Evolutionary conservation across 1,284 basidiomycete species (phyloP).

Genomic region (Sphagnurus paluster): DNA sequence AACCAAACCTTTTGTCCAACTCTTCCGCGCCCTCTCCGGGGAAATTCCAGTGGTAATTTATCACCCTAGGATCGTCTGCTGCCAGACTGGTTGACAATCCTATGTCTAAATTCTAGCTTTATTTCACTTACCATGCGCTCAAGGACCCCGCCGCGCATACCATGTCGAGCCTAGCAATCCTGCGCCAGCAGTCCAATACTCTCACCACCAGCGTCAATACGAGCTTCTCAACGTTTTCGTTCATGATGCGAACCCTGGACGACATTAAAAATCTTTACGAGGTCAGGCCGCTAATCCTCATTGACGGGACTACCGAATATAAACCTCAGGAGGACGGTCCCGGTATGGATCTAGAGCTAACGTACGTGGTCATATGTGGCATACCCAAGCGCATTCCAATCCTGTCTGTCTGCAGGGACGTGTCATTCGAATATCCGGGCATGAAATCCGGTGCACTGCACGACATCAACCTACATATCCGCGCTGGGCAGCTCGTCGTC

Average conservation of each 20-base stretch:
- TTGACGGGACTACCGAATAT: slow-evolving; percentile 11
- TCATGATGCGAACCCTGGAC: slow-evolving; percentile 21
- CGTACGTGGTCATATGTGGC: neutral
- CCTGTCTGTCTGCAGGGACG: slow-evolving; percentile 1
- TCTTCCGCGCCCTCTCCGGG: slow-evolving; percentile 6
- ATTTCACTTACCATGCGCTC: slow-evolving; percentile 29
- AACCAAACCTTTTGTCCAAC: neutral
- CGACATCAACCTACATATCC: slow-evolving; percentile 43
- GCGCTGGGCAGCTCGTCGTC: slow-evolving; percentile 41
- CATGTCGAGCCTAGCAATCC: slow-evolving; percentile 31
- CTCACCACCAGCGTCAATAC: slow-evolving; percentile 21
- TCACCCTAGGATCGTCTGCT: neutral
- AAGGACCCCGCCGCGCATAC: slow-evolving; percentile 29
- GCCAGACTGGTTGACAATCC: neutral
- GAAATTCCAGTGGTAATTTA: slow-evolving; percentile 14
- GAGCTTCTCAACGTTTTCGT: slow-evolving; percentile 4
- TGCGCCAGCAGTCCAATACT: slow-evolving; percentile 28
- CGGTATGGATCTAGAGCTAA: slow-evolving; percentile 10
- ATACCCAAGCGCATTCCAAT: neutral
- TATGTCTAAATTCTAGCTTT: slow-evolving; percentile 26
- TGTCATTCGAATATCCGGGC: slow-evolving; percentile 14
- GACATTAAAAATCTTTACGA: slow-evolving; percentile 15
- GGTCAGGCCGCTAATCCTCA: slow-evolving; percentile 7
- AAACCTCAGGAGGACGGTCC: slow-evolving; percentile 1
- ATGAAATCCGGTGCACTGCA: slow-evolving; percentile 19